Conservation (phyloP, 306 rosid genomes). For the Arachis stenosperma region DNA sequence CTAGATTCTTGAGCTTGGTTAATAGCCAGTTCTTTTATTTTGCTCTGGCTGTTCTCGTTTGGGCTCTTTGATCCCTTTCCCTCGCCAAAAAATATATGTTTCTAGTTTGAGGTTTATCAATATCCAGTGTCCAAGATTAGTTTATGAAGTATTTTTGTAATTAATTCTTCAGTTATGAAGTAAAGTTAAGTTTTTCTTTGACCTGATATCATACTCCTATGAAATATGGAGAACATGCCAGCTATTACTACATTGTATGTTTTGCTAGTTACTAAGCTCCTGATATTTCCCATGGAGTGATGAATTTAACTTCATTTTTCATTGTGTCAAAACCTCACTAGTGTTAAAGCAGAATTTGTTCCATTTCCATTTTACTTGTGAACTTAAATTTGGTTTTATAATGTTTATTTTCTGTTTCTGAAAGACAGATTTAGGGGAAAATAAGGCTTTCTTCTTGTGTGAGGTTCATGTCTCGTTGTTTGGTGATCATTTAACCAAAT, state of each 20-base stretch:
- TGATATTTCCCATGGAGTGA: too few relatives aligned
- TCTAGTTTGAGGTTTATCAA: slow-evolving; percentile 2
- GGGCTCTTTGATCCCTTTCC: too few relatives aligned
- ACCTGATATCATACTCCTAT: too few relatives aligned
- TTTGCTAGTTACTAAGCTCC: too few relatives aligned
- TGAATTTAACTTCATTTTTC: too few relatives aligned
- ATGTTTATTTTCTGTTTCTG: slow-evolving; percentile 10
- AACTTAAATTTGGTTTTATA: slow-evolving; percentile 3
- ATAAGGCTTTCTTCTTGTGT: slow-evolving; percentile 18
- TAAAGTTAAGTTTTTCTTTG: slow-evolving; percentile 2
- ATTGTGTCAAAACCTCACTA: too few relatives aligned
- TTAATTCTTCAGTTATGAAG: slow-evolving; percentile 1
- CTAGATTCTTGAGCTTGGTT: slow-evolving; percentile 5
- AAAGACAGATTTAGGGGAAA: slow-evolving; percentile 4
- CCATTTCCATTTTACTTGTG: background rate
- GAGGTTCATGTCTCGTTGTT: background rate
- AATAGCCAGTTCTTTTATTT: background rate
- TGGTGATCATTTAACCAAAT: slow-evolving; percentile 22
- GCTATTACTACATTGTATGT: too few relatives aligned
- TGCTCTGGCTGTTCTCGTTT: background rate
- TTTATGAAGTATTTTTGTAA: too few relatives aligned
- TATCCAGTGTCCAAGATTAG: background rate
- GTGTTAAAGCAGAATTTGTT: background rate
- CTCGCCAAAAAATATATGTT: too few relatives aligned
- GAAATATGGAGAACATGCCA: too few relatives aligned